Evolutionary conservation across 495 filamentous ascomycete species (phyloP), one percentile per base, ranked within the genome.

Genomic region (Hyphodiscus hymeniophilus): DNA sequence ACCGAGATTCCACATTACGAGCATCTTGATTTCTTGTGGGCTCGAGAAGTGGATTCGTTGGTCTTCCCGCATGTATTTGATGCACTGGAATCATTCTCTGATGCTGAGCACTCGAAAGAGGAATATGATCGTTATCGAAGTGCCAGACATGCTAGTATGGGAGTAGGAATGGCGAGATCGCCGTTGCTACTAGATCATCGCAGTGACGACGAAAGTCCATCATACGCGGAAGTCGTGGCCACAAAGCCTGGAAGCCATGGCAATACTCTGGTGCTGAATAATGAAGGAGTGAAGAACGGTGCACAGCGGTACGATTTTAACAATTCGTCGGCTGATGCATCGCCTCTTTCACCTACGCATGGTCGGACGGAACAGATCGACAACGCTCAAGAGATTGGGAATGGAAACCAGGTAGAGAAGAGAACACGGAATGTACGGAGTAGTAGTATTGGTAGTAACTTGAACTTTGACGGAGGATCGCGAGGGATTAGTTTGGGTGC

Each of bases 21-120:
- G 59, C 92, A 98, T 64, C 75, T 98, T 30, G 92, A 98, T 63
- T 95, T 98, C 60, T 69, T 98, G n/a, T 98, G 92, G 92, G 91
- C 85, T 3, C 66, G 76, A 21, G 86, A 95, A 58, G 86, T 94
- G 10, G 74, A 92, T 41, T 68, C 70, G n/a, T 74, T 86, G 32
- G 91, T 97, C 2, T 95, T 95, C 57, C 84, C 79, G 8, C 82
- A 95, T 64, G 87, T 97, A 11, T 89, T 94, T 56, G 80, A 91
- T 51, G 89, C 91, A 0, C 69, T 98, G 3, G 80, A 89, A 35
- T 76, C 66, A 47, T 81, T 89, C 57, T 71, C 71, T 7, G 65
- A 62, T 34, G 62, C 70, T 3, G 69, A 69, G 36, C 71, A 75
- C 52, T 66, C 70, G 3, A 58, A 69, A 28, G 73, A 77, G 51